Base-by-base conservation (phyloP, 2,329 filamentous ascomycete species). In the Microsporum canis region DNA sequence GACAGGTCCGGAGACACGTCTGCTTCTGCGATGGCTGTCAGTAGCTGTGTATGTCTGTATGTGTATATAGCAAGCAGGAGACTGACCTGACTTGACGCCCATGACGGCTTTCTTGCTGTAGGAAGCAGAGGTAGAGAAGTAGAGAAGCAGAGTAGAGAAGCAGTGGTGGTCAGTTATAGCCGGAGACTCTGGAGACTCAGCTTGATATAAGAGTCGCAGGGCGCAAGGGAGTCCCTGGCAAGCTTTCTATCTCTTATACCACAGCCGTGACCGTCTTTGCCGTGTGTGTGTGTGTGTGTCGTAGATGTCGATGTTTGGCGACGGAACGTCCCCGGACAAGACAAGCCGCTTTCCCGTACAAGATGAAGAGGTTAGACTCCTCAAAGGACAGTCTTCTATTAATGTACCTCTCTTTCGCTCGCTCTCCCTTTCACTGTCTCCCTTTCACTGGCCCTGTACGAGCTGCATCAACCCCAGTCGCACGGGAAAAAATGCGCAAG, bases 1-100 rank as follows among this genome's bases (percentile, higher is more conserved):
- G 55, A 61, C 6, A 55, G 49, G 34, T 62, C 59, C 39, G 59
- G 58, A 4, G 62, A 62, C 12, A 59, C 57, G 17, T 41, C 57
- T 59, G 55, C 55, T 57, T 57, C 55, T 57, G 23, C 23, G 10
- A 7, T 5, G 27, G 5, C 7, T 3, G 51, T 55, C 5, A 55
- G 29, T 4, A 55, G 31, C 31, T 23, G 51, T n/a, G 3, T 6
- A 12, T n/a, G 8, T 7, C 5, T 7, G 14, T 14, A 10, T 23
- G 17, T 6, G 43, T 5, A 43, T 14, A 33, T 5, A 55, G 31
- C 3, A 34, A 17, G 2, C 14, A 17, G n/a, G 29, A 53, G 12
- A 36, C 29, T n/a, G 31, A 55, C 51, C 51, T 55, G 51, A 34
- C 31, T 55, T 55, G 31, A 55, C 31, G 51, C 51, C 51, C 51